Conservation (phyloP, 495 filamentous ascomycete species). For the Trichocladium antarcticum region DNA sequence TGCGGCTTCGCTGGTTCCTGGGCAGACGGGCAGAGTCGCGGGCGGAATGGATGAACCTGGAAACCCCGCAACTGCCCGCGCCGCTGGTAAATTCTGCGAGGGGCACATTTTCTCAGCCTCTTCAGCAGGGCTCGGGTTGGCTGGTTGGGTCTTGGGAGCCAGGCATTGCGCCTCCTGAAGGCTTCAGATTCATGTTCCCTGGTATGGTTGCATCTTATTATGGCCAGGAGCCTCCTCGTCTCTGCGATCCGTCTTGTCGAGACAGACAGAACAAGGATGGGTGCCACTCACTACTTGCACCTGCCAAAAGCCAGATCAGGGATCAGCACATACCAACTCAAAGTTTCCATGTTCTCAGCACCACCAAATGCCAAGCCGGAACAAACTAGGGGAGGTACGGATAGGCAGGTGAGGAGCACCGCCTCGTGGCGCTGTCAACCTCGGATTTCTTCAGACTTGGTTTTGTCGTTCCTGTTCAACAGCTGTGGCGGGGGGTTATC, state of each 20-base stretch:
- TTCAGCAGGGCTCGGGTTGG: no score
- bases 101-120: constrained; percentile 5
- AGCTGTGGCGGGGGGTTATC: no score
- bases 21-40: constrained; percentile 8
- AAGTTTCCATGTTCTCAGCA: no score
- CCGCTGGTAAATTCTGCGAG: constrained; percentile 8
- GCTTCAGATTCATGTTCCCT: background rate
- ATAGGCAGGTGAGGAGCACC: background rate
- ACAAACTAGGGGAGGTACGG: background rate
- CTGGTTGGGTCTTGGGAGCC: no score
- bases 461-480: no score
- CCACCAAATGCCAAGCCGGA: background rate
- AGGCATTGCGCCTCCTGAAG: background rate
- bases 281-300: no score
- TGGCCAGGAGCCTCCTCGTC: background rate
- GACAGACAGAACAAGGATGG: no score
- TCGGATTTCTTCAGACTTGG: no score
- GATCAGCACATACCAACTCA: no score
- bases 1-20: background rate
- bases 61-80: no score
- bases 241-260: no score
- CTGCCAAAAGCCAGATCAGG: no score
- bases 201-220: constrained; percentile 1
- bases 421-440: constrained; percentile 7
- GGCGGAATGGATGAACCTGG: constrained; percentile 5